Percentiles rank a stretch among this genome's conserved stretches.
phyloP scores from a whole-genome alignment of 495 filamentous ascomycete genomes.

The Lophiostoma macrostomum region DNA sequence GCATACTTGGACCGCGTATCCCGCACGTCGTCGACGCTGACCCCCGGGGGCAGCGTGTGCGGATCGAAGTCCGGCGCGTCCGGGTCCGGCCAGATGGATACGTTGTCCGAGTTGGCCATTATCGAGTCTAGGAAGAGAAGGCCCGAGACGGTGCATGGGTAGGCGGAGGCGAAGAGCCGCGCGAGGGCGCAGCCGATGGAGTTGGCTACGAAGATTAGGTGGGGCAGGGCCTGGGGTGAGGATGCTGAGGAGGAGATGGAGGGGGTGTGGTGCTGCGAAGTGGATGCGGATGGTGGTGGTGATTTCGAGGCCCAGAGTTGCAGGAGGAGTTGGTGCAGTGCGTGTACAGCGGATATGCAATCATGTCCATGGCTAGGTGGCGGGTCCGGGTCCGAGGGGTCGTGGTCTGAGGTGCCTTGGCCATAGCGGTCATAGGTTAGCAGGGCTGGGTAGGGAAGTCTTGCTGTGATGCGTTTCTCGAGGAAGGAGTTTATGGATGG shows the following conservation, averaged over 20 bases:
- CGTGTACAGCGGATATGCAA: slow-evolving; percentile 45
- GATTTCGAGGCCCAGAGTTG: slow-evolving; percentile 38
- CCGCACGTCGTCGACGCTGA: slow-evolving; percentile 48
- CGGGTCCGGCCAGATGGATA: slow-evolving; percentile 60
- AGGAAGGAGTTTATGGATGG: slow-evolving; percentile 47
- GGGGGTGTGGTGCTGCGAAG: too few species aligned
- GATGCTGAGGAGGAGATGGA: too few species aligned
- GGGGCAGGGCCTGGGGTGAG: too few species aligned
- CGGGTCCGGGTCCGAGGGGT: slow-evolving; percentile 49
- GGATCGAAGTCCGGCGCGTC: slow-evolving; percentile 50
- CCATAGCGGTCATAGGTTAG: slow-evolving; percentile 65
- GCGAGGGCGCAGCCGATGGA: slow-evolving; percentile 60
- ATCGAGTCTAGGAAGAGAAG: slow-evolving; percentile 60
- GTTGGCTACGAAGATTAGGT: slow-evolving; percentile 54
- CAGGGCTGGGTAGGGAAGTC: slow-evolving; percentile 44
- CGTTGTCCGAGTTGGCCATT: slow-evolving; percentile 59
- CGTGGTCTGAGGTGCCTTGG: slow-evolving; percentile 55
- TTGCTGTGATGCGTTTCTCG: slow-evolving; percentile 21
- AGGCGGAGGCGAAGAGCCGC: slow-evolving; percentile 52
- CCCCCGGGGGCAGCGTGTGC: slow-evolving; percentile 42
- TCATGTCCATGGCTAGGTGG: slow-evolving; percentile 53
- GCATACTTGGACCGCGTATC: slow-evolving; percentile 44
- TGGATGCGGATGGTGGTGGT: background rate
- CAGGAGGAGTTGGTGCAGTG: slow-evolving; percentile 51
- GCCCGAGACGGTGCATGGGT: slow-evolving; percentile 48